phyloP scores from a whole-genome alignment of 2,329 filamentous ascomycete species.

The Pseudogymnoascus sp. region DNA sequence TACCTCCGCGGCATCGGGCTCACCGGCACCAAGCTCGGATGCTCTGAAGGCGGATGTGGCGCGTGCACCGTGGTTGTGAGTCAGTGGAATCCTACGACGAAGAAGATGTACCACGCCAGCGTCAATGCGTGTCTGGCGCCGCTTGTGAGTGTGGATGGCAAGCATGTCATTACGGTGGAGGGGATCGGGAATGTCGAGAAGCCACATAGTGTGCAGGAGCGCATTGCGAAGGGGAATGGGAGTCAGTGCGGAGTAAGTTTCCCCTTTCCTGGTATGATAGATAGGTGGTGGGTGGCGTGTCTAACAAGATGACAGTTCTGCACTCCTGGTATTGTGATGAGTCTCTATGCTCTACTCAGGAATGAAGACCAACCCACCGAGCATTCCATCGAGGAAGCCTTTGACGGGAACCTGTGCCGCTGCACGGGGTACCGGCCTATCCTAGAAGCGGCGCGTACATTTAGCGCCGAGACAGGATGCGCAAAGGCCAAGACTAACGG shows the following conservation, averaged over 20 bases:
- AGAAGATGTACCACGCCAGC: slow-evolving; percentile 88
- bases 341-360: slow-evolving; percentile 81
- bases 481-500: slow-evolving; percentile 41
- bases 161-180: slow-evolving; percentile 96
- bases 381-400: slow-evolving; percentile 86
- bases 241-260: slow-evolving; percentile 59
- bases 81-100: slow-evolving; percentile 78
- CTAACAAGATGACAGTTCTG: slow-evolving; percentile 51
- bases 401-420: slow-evolving; percentile 91
- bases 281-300: too few species aligned
- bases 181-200: slow-evolving; percentile 82
- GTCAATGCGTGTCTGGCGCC: slow-evolving; percentile 95
- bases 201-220: slow-evolving; percentile 84
- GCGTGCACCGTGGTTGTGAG: slow-evolving; percentile 94
- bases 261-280: neutral
- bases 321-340: slow-evolving; percentile 97
- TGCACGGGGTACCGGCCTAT: slow-evolving; percentile 96
- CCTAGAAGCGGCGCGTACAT: slow-evolving; percentile 85
- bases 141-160: slow-evolving; percentile 86
- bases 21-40: slow-evolving; percentile 93
- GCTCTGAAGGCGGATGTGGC: slow-evolving; percentile 91
- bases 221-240: slow-evolving; percentile 83
- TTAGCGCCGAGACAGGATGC: slow-evolving; percentile 47
- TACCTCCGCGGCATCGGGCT: slow-evolving; percentile 88
- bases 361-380: slow-evolving; percentile 73